Evolutionary conservation across 164 flowering plant species (phyloP), one percentile per base, ranked within the genome.

Genomic region (Nelumbo lutea): DNA sequence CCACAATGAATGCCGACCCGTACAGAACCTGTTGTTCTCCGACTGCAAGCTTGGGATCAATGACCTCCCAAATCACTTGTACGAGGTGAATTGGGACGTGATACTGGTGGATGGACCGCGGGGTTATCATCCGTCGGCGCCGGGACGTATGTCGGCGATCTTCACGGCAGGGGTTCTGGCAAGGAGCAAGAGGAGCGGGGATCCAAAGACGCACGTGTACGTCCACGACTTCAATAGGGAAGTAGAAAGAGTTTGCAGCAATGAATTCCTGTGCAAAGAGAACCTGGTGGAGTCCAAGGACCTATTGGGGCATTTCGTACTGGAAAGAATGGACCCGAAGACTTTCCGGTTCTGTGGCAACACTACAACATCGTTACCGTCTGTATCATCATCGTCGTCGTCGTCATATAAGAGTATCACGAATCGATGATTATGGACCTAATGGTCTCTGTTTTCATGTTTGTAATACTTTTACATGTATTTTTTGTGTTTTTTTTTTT

Each of bases 111-210:
- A 92, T 63, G 99, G 97, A 5, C 99, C 98, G 0, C 69, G 97
- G 0, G 96, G 97, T 15, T 88, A 87, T 69, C 86, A 83, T 75
- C 83, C 84, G 3, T 84, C 84, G 10, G 87, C 87, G 5, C 98
- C 99, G 0, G 95, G 99, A 0, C 61, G 99, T 67, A 90, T 89
- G 90, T 77, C 88, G 11, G 78, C 96, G 8, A 90, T 95, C 9
- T 95, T 89, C 83, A 92, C 97, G 1, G 87, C 99, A 1, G 90
- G 84, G 1, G 97, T 95, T 43, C 81, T 95, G 10, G 97, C 98
- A 9, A 74, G 99, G 76, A 90, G 95, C 83, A 90, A 85, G 74
- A 88, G 75, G 65, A 82, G 83, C 0, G 87, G 85, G 4, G 81
- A 64, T 13, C 73, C 77, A 0, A 83, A 81, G 76, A 92, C 99